phyloP scores from a whole-genome alignment of 371 early-diverging fungal genomes.

The Neoconidiobolus thromboides region DNA sequence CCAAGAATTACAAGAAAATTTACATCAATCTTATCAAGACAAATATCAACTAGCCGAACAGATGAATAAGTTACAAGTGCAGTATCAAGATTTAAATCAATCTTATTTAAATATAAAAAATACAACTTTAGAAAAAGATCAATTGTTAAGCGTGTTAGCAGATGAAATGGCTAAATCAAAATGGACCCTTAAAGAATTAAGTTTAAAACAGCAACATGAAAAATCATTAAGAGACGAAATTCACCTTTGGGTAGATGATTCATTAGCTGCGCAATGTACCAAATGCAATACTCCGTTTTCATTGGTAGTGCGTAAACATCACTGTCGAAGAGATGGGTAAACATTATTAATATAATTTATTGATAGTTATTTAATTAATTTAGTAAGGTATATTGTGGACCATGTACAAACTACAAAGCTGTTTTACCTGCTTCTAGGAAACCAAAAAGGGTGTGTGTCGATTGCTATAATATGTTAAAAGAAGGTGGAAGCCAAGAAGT shows the following conservation, averaged over 20 bases:
- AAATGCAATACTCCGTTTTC: not conserved
- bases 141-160: not conserved
- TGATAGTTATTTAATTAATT: not conserved
- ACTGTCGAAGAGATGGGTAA: conserved; percentile 7
- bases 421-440: not conserved
- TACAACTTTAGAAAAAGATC: not conserved
- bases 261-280: conserved; percentile 3
- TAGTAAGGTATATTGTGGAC: conserved; percentile 6
- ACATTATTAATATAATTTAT: not conserved
- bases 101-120: not conserved
- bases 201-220: not conserved
- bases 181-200: not conserved
- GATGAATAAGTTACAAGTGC: not conserved
- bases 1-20: not conserved
- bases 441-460: conserved; percentile 1
- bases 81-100: not conserved
- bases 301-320: conserved; percentile 1
- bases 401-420: not conserved
- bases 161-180: conserved; percentile 6
- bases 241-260: conserved; percentile 2
- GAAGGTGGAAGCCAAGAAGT: no score
- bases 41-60: not conserved
- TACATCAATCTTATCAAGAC: not conserved
- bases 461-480: not conserved
- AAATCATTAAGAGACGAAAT: not conserved